A percentile compares a stretch with the other conserved stretches of the same genome.
These are phyloP conservation scores for Spizellomyces sp. DNA, from an alignment of 192 early-diverging fungal species.

Conservation along the genomic window DNA sequence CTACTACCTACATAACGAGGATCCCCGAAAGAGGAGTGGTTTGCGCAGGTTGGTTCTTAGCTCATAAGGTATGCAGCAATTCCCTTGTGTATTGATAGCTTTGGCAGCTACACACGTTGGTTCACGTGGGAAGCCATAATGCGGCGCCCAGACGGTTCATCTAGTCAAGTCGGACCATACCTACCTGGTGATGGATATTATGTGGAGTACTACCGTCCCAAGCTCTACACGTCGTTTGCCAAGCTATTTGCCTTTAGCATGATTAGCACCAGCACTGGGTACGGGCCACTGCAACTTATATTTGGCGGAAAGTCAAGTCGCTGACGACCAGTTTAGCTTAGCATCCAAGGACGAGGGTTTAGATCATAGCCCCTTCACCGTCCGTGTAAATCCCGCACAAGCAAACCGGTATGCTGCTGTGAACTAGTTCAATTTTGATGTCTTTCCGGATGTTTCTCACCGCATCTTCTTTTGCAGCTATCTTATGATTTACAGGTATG, in stretches of 20 bases:
- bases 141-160: not conserved
- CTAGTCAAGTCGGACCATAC: not conserved
- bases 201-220: constrained; percentile 86
- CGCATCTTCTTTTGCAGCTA: constrained; percentile 1
- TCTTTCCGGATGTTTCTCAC: not conserved
- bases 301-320: not conserved
- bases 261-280: constrained; percentile 68
- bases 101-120: constrained; percentile 39
- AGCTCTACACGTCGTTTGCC: constrained; percentile 74
- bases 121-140: constrained; percentile 19
- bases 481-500: constrained; percentile 48
- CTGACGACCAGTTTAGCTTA: not conserved
- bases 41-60: constrained; percentile 48
- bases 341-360: constrained; percentile 27
- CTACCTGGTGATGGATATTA: constrained; percentile 61
- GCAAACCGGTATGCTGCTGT: constrained; percentile 13
- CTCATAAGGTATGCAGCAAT: too few species aligned
- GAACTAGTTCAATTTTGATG: not conserved
- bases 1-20: constrained; percentile 76
- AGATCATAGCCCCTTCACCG: constrained; percentile 54
- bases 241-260: constrained; percentile 83
- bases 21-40: constrained; percentile 46
- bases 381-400: constrained; percentile 40
- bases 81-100: too few species aligned
- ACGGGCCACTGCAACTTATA: not conserved